Evolutionary conservation across 371 early-diverging fungal genomes (phyloP).

Genomic region (Circinella umbellata): DNA sequence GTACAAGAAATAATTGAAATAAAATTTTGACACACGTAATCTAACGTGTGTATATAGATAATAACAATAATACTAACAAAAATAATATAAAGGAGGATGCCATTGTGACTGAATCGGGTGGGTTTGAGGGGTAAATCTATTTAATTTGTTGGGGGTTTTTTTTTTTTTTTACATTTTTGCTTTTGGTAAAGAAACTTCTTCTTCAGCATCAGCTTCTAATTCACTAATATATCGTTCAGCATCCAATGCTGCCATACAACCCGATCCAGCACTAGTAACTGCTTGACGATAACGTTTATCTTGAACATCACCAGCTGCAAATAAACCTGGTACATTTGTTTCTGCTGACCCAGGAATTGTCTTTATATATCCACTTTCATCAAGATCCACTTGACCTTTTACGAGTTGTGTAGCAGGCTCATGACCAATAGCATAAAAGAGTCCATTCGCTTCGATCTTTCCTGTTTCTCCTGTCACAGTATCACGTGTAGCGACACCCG

Average conservation of each 20-base stretch:
- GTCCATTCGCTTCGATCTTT: slow-evolving; percentile 81
- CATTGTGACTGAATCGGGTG: too few species aligned
- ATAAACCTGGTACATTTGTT: slow-evolving; percentile 92
- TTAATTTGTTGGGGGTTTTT: background rate
- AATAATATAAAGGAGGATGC: background rate
- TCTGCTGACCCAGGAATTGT: slow-evolving; percentile 81
- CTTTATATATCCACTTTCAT: slow-evolving; percentile 90
- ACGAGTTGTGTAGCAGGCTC: slow-evolving; percentile 88
- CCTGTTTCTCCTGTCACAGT: slow-evolving; percentile 70
- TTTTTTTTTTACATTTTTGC: background rate
- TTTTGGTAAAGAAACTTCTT: background rate
- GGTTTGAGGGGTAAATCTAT: too few species aligned
- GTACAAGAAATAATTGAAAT: too few species aligned
- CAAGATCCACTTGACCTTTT: slow-evolving; percentile 74
- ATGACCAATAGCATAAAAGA: slow-evolving; percentile 99
- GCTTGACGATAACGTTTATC: slow-evolving; percentile 94
- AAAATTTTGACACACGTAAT: too few species aligned
- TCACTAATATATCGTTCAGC: slow-evolving; percentile 82
- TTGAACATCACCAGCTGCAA: slow-evolving; percentile 99
- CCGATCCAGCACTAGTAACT: slow-evolving; percentile 75
- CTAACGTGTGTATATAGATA: too few species aligned
- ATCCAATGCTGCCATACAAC: slow-evolving; percentile 97
- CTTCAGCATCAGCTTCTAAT: slow-evolving; percentile 40
- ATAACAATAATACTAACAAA: too few species aligned
- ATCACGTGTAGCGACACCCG: slow-evolving; percentile 74